These are phyloP conservation scores for Colletotrichum melonis DNA, from an alignment of 2,329 filamentous ascomycete genomes.

Conservation along the genomic window DNA sequence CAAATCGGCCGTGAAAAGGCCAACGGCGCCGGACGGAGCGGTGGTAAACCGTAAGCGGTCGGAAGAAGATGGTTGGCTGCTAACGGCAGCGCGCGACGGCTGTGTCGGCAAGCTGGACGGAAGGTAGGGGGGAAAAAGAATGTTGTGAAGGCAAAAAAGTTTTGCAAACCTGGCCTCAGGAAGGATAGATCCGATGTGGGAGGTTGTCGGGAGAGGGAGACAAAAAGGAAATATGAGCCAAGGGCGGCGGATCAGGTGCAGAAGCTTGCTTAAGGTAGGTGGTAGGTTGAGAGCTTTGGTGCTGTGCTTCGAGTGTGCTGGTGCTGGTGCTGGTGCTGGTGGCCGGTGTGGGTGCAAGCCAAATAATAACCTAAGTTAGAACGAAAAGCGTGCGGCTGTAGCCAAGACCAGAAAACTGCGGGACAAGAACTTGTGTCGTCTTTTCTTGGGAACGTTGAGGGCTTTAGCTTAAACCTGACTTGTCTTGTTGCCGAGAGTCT, in stretches of 20 bases:
- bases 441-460: background rate
- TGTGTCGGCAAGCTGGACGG: background rate
- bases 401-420: background rate
- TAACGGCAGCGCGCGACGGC: slow-evolving; percentile 2
- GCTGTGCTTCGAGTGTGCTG: no score
- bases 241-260: background rate
- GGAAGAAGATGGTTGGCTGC: slow-evolving; percentile 9
- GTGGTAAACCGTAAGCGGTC: slow-evolving; percentile 3
- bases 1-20: slow-evolving; percentile 23
- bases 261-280: background rate
- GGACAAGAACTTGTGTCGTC: background rate
- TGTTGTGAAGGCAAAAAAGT: background rate
- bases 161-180: slow-evolving; percentile 8
- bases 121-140: background rate
- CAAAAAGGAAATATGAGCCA: slow-evolving; percentile 20
- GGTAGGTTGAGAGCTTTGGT: no score
- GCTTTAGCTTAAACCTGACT: background rate
- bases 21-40: slow-evolving; percentile 26
- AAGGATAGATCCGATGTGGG: slow-evolving; percentile 22
- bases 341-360: background rate
- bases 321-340: no score
- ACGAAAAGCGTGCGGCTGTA: background rate
- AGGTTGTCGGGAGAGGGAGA: slow-evolving; percentile 29
- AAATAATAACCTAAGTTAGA: background rate
- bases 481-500: background rate